Percentiles rank a stretch among this genome's conserved stretches.
phyloP scores from a whole-genome alignment of 768 basidiomycete species.

The Rhodocollybia butyracea region DNA sequence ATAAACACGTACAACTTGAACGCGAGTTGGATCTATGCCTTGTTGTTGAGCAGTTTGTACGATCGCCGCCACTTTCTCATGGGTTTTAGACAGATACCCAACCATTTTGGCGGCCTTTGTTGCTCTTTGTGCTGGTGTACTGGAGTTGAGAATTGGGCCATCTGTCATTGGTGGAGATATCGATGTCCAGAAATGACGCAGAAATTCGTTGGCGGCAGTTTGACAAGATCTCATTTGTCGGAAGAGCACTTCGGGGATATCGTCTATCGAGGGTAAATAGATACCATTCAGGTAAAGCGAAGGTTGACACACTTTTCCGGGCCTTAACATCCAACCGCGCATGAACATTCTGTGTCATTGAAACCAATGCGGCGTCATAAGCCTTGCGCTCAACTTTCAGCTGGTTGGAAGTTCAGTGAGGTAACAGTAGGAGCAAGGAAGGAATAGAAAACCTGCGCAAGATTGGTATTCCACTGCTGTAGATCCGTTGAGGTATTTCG shows the following conservation, averaged over 20 bases:
- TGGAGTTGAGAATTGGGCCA: constrained; percentile 40
- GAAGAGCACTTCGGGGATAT: constrained; percentile 76
- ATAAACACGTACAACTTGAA: constrained; percentile 56
- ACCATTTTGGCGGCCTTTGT: constrained; percentile 88
- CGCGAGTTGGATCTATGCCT: constrained; percentile 57
- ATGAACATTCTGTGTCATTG: constrained; percentile 82
- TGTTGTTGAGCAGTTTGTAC: constrained; percentile 57
- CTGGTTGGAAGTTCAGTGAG: constrained; percentile 27
- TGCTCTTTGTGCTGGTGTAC: constrained; percentile 66
- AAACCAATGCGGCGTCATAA: constrained; percentile 61
- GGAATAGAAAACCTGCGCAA: constrained; percentile 45
- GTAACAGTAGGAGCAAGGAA: not conserved
- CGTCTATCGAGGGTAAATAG: constrained; percentile 42
- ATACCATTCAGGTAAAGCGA: not conserved
- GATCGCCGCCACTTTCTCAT: constrained; percentile 80
- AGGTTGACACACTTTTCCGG: constrained; percentile 52
- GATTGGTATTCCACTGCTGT: constrained; percentile 52
- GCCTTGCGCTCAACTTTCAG: constrained; percentile 66
- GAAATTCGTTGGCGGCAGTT: constrained; percentile 91
- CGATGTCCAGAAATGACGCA: constrained; percentile 93
- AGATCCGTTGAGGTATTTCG: constrained; percentile 45
- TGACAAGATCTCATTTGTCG: constrained; percentile 87
- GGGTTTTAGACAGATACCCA: constrained; percentile 73
- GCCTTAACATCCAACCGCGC: constrained; percentile 64
- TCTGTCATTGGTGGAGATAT: constrained; percentile 74